Base-by-base conservation (phyloP, 2,329 filamentous ascomycete species). In the Stachybotrys echinatus region DNA sequence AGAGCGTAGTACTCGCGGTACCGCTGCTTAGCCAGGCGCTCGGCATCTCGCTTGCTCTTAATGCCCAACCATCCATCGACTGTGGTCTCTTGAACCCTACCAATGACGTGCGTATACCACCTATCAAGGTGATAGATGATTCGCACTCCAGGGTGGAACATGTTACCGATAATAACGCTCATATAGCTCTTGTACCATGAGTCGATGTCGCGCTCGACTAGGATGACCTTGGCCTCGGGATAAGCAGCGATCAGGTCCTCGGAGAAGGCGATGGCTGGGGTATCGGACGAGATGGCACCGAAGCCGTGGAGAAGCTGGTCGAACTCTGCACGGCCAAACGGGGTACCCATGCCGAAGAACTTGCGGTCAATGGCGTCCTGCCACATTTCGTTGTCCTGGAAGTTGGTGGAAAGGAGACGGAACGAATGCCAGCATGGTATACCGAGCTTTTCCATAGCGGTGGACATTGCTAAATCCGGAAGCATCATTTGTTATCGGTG, bases 201-300 rank as follows among this genome's bases (percentile, higher is more conserved):
- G 3, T 64, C 63, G 8, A 63, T 51, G 17, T 65, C 58, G 12
- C 62, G 58, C 8, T 62, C 53, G 17, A 55, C 52, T 1, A 66
- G 56, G 14, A 66, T 55, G 8, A 65, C 55, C 21, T 63, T 63
- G 1, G 64, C 62, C 0, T 65, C 58, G 1, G 63, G 63, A 7
- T 66, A 67, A 0, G 59, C 58, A 4, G 48, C 48, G 17, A 65
- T 58, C 1, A 67, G 46, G n/a, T 58, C 54, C 14, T 55, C 48
- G 1, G 61, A 56, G 6, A 55, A 63, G 19, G 57, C 51, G 12
- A 58, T 63, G 3, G 64, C 64, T 1, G 73, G 73, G 2, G 65
- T 55, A 51, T 76, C 73, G 12, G 55, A 57, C 5, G 70, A 72
- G 12, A 68, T 65, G 17, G 68, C 72, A 2, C 55, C 54, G n/a